These are phyloP conservation scores for Debaryomyces subglobosus DNA, from an alignment of 1,139 yeast species.

Conservation along the genomic window DNA sequence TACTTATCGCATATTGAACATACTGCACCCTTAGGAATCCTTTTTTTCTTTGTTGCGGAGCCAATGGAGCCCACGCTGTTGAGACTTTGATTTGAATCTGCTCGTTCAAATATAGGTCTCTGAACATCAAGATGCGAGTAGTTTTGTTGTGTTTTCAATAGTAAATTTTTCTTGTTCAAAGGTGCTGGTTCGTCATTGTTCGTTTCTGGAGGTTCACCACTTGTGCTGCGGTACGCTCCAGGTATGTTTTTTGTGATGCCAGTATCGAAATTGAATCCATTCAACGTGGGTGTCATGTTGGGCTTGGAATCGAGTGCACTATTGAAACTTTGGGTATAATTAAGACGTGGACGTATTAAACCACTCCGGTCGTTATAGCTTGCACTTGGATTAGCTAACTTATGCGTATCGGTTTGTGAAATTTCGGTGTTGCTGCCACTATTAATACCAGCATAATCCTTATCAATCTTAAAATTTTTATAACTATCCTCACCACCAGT, in stretches of 20 bases:
- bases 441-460: slow-evolving; percentile 10
- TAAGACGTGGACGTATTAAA: slow-evolving; percentile 13
- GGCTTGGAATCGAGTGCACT: neutral
- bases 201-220: neutral
- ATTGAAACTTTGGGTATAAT: slow-evolving; percentile 6
- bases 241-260: neutral
- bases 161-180: slow-evolving; percentile 3
- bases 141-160: slow-evolving; percentile 4
- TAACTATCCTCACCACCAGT: slow-evolving; percentile 7
- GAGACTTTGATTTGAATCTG: slow-evolving; percentile 30
- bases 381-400: slow-evolving; percentile 1
- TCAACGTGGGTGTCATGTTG: neutral
- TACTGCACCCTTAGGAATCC: slow-evolving; percentile 41
- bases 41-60: slow-evolving; percentile 27
- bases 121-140: slow-evolving; percentile 5
- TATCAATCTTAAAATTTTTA: neutral
- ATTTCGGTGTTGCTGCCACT: slow-evolving; percentile 11
- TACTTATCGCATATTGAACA: slow-evolving; percentile 47
- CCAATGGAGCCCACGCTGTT: slow-evolving; percentile 18
- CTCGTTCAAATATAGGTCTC: slow-evolving; percentile 18
- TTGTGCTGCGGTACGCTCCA: neutral
- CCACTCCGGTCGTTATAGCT: slow-evolving; percentile 16
- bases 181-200: neutral
- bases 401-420: neutral
- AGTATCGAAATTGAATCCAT: slow-evolving; percentile 1